Evolutionary conservation across 2,329 filamentous ascomycete species (phyloP).

Genomic region (Epichloe typhina): DNA sequence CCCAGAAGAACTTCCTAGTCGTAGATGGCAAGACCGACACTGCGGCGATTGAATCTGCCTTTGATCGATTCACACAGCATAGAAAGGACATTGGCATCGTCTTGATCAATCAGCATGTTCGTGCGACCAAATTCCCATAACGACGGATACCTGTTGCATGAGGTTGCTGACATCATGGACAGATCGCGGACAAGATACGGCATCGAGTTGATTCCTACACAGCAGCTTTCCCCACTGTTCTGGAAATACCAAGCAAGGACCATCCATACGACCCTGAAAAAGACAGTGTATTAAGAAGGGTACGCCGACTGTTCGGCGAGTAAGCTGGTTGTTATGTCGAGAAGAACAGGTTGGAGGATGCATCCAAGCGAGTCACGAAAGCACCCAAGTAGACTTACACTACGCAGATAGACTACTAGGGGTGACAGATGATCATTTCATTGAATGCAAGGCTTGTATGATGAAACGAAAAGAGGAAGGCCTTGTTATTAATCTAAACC

Average conservation of each 20-base stretch:
- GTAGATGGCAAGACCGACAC: slow-evolving; percentile 91
- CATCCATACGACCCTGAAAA: slow-evolving; percentile 98
- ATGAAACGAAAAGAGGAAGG: background rate
- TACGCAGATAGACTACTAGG: background rate
- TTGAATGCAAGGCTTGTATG: background rate
- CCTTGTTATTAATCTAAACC: background rate
- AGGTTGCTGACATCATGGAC: slow-evolving; percentile 3
- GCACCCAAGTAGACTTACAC: background rate
- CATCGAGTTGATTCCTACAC: slow-evolving; percentile 83
- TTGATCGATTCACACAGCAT: slow-evolving; percentile 76
- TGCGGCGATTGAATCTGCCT: slow-evolving; percentile 74
- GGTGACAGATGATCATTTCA: background rate
- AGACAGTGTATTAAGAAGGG: slow-evolving; percentile 88
- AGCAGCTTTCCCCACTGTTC: slow-evolving; percentile 85
- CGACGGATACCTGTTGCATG: background rate
- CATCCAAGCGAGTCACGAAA: background rate
- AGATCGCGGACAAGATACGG: slow-evolving; percentile 92
- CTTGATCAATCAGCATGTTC: slow-evolving; percentile 93
- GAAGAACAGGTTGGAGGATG: background rate
- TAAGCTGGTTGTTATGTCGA: slow-evolving; percentile 24
- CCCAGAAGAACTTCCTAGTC: slow-evolving; percentile 95
- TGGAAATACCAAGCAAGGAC: slow-evolving; percentile 97
- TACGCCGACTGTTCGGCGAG: slow-evolving; percentile 55
- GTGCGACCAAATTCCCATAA: slow-evolving; percentile 12
- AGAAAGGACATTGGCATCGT: slow-evolving; percentile 95